These are phyloP conservation scores for Fusarium chaquense DNA, from an alignment of 2,329 filamentous ascomycete species.

Conservation along the genomic window DNA sequence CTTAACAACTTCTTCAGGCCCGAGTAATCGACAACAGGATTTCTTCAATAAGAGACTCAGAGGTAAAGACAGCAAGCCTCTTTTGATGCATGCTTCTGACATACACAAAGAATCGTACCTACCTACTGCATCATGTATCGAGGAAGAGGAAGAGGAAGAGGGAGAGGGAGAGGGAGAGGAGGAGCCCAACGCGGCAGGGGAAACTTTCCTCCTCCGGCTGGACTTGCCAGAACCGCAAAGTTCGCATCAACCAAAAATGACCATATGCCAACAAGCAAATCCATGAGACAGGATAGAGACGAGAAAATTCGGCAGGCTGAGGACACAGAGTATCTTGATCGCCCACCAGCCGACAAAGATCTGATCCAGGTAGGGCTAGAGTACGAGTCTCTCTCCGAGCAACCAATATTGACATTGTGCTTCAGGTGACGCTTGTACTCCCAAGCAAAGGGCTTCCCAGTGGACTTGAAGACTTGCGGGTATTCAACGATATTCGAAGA, in stretches of 20 bases:
- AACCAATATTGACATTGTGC: background rate
- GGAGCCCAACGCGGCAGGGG: background rate
- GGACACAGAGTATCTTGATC: constrained; percentile 42
- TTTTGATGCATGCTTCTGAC: background rate
- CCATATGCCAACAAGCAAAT: constrained; percentile 38
- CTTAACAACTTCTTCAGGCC: background rate
- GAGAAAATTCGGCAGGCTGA: constrained; percentile 30
- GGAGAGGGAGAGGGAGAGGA: constrained; percentile 1
- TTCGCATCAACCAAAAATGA: constrained; percentile 15
- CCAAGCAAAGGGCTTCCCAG: constrained; percentile 47
- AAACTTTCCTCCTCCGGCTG: background rate
- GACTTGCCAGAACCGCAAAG: background rate
- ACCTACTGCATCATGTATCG: constrained; percentile 10
- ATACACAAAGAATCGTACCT: background rate
- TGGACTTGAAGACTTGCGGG: constrained; percentile 40
- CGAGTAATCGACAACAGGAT: background rate
- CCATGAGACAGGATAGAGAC: constrained; percentile 38
- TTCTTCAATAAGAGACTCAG: background rate
- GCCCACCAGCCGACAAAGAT: constrained; percentile 39
- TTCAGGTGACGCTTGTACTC: constrained; percentile 46
- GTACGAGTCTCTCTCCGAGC: background rate
- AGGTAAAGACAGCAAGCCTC: background rate
- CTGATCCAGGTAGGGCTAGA: constrained; percentile 44
- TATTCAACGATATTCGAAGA: constrained; percentile 48
- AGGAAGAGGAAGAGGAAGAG: background rate